Evolutionary conservation across 148 eudicot species (phyloP), one percentile per base, ranked within the genome.

Genomic region (Oxyria digyna): DNA sequence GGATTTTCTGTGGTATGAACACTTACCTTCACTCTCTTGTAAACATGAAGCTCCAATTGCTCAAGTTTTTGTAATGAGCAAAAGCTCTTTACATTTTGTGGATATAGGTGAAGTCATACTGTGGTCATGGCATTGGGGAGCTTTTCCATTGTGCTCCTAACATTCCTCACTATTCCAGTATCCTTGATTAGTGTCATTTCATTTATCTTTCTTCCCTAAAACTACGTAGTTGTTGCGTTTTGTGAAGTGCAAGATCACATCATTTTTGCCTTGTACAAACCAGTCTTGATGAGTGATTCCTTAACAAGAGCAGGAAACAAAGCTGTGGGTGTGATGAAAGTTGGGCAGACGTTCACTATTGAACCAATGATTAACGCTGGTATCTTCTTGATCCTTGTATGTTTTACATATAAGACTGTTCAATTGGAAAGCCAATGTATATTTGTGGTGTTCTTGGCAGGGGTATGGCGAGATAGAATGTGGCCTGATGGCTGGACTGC

Each of bases 401-500:
- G 40, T 42, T 41, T 55, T 32, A 55, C 50, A 33, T 59, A 27
- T 8, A 59, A 67, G 31, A 27, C 26, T 52, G 50, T 26, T 26
- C 48, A 35, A 6, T 40, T 57, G 38, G 8, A 6, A 10, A 41
- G 14, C 14, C 8, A 6, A 17, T 20, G 24, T 12, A 31, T 46
- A 8, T 57, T 17, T 14, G 26, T 29, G 13, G 15, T 65, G 29
- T 75, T 76, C 54, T 41, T 40, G 68, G 6, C 74, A 94, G 98
- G 98, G 68, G 89, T 88, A 72, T 94, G 98, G 98, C 90, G 92
- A 67, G 98, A 94, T 78, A 84, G 89, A 72, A 86, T 90, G 97
- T 94, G 98, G 98, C 98, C 98, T 67, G 98, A 94, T 90, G 97
- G 97, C 65, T 94, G 98, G 98, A 94, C 98, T 71, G 83, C 85